Conservation (phyloP, 2,329 filamentous ascomycete genomes). For the Chaetothyriales sp. region DNA sequence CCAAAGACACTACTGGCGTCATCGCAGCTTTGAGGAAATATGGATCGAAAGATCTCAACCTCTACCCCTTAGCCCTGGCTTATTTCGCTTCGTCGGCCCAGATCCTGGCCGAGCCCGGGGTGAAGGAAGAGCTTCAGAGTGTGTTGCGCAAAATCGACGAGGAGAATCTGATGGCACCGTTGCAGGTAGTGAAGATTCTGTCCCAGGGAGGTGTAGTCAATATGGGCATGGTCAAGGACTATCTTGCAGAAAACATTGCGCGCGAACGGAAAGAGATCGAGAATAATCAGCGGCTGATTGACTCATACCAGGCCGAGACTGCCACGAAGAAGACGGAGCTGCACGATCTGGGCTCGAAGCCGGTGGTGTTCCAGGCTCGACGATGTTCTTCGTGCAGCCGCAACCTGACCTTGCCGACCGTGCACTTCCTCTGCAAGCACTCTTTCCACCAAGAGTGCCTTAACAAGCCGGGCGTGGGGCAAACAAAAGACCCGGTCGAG, state of each 20-base stretch:
- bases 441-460: constrained; percentile 90
- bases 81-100: constrained; percentile 81
- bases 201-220: constrained; percentile 70
- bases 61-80: constrained; percentile 82
- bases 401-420: constrained; percentile 69
- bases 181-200: constrained; percentile 92
- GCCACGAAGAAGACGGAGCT: constrained; percentile 67
- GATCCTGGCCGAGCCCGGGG: constrained; percentile 71
- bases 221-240: constrained; percentile 94
- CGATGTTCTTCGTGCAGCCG: constrained; percentile 72
- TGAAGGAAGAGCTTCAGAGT: constrained; percentile 57
- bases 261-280: constrained; percentile 77
- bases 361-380: constrained; percentile 78
- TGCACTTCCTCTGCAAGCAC: constrained; percentile 95
- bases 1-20: constrained; percentile 79
- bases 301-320: constrained; percentile 73
- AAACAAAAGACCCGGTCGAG: constrained; percentile 50
- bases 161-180: constrained; percentile 82
- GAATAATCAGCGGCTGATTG: constrained; percentile 67
- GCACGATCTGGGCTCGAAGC: constrained; percentile 60
- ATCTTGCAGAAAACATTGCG: constrained; percentile 77
- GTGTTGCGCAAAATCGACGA: constrained; percentile 78
- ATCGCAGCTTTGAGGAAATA: constrained; percentile 86
- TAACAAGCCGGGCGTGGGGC: constrained; percentile 40
- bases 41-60: constrained; percentile 73